Base-by-base conservation (phyloP, 1,139 yeast species). In the Yamadazyma kanchanaburiensis region DNA sequence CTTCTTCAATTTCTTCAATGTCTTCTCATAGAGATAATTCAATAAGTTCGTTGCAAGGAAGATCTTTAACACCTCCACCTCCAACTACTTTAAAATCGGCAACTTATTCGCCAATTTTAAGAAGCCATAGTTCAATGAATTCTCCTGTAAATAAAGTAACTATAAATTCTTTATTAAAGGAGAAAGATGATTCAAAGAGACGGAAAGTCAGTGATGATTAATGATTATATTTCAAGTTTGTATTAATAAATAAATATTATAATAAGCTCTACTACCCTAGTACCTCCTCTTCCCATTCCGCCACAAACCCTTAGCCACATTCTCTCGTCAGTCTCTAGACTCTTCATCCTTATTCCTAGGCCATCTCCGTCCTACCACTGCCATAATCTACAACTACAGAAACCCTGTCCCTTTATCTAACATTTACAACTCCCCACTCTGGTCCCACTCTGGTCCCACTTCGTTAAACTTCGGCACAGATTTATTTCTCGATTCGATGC, bases 91-190 rank as follows among this genome's bases (percentile, higher is more conserved):
- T 21, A 5, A 22, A 20, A 6, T 12, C 20, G 15, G 21, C 14
- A 11, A 25, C 18, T 16, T 29, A 37, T 12, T 42, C 49, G 6
- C 53, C 57, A 4, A 40, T 46, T 17, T 31, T 45, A 6, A 34
- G 51, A 12, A 38, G 50, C 23, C 41, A 46, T 9, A 31, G 38
- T 16, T 27, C 34, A 9, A 34, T 13, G 12, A 32, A 34, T 22
- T 29, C 37, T n/a, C 39, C 34, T 10, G 33, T 26, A 13, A 27
- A 34, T 28, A 58, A 57, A 31, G 64, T 62, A 2, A 52, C 60
- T 17, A 63, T 62, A 10, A 51, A 48, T 21, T 59, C 64, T 12
- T 44, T 62, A 30, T 47, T 62, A 28, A 64, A 51, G 16, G 44
- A 33, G 12, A 24, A 16, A 19, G 24, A 30, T 25, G 39, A 43